phyloP scores from a whole-genome alignment of 2,329 filamentous ascomycete species.

The Arthroderma uncinatum region DNA sequence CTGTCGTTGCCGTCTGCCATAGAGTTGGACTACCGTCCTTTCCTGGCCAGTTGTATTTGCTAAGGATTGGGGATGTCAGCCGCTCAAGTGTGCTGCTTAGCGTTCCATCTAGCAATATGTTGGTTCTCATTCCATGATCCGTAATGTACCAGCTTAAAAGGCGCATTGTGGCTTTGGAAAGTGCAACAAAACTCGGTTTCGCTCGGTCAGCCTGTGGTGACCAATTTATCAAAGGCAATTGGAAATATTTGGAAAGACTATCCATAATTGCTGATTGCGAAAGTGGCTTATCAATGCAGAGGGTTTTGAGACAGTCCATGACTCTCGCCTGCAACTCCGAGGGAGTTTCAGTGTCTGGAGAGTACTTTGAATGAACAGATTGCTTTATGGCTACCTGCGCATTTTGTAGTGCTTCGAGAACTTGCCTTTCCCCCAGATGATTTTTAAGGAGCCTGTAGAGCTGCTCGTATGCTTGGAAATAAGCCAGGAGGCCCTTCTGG shows the following conservation, averaged over 20 bases:
- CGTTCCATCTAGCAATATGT: constrained; percentile 59
- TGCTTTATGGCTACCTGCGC: constrained; percentile 60
- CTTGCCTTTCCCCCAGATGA: constrained; percentile 50
- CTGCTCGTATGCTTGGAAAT: constrained; percentile 62
- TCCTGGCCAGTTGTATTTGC: constrained; percentile 70
- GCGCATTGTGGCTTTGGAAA: constrained; percentile 71
- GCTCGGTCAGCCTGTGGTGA: constrained; percentile 28
- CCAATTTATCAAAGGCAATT: constrained; percentile 43
- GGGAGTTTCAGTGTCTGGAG: constrained; percentile 29
- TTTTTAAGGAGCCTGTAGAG: constrained; percentile 64
- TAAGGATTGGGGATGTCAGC: constrained; percentile 56
- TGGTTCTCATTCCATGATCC: constrained; percentile 41
- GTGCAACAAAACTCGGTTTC: constrained; percentile 73
- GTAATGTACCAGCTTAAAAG: constrained; percentile 44
- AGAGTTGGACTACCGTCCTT: constrained; percentile 59
- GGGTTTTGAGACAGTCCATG: constrained; percentile 25
- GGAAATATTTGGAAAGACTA: constrained; percentile 55
- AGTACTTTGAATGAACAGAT: constrained; percentile 44
- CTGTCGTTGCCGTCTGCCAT: constrained; percentile 70
- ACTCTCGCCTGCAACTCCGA: constrained; percentile 28
- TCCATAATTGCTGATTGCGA: constrained; percentile 28
- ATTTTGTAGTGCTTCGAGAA: constrained; percentile 58
- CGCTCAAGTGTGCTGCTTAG: constrained; percentile 55
- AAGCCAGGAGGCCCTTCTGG: constrained; percentile 75
- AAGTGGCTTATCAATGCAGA: constrained; percentile 29